Evolutionary conservation across 2,329 filamentous ascomycete genomes (phyloP), one percentile per base, ranked within the genome.

Genomic region (Achaetomium macrosporum): DNA sequence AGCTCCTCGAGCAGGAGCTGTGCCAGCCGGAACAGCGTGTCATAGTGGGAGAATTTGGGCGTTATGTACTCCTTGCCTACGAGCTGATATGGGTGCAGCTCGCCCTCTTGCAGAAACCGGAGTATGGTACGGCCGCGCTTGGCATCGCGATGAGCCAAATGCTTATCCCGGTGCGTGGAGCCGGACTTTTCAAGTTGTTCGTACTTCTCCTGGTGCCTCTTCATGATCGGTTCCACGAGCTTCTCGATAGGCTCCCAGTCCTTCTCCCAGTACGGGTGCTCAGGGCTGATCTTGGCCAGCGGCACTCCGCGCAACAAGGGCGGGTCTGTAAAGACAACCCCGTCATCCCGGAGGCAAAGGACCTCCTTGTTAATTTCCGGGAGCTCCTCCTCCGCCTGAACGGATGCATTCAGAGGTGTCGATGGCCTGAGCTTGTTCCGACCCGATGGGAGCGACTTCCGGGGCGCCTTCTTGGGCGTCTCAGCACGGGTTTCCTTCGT

Each of bases 71-170:
- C 68, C 64, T 82, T 82, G 31, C 66, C 71, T 2, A 82, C 69
- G 10, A 82, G 71, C 62, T 83, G 79, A 53, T 77, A 81, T 0
- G 79, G 79, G 57, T 77, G 76, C 54, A 82, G 75, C 2, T 73
- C 68, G n/a, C 73, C 76, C 0, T 72, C 66, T 8, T 71, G 65
- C 5, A 82, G 65, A 51, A 79, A 82, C 42, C 76, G 71, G 33
- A 82, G 67, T n/a, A 80, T 75, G 19, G 70, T 66, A 11, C 72
- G 68, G 17, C 79, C 79, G 5, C 79, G 73, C 56, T 82, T 82
- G 45, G 81, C 73, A 57, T 82, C 78, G 1, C 79, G 73, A 6
- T 76, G 75, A 7, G 76, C 75, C 57, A 80, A 71, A 55, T 79
- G 81, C 46, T 78, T 75, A 35, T 73, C 73, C 3, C 71, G 72